phyloP scores from a whole-genome alignment of 768 basidiomycete species.

The Botryobasidium botryosum region DNA sequence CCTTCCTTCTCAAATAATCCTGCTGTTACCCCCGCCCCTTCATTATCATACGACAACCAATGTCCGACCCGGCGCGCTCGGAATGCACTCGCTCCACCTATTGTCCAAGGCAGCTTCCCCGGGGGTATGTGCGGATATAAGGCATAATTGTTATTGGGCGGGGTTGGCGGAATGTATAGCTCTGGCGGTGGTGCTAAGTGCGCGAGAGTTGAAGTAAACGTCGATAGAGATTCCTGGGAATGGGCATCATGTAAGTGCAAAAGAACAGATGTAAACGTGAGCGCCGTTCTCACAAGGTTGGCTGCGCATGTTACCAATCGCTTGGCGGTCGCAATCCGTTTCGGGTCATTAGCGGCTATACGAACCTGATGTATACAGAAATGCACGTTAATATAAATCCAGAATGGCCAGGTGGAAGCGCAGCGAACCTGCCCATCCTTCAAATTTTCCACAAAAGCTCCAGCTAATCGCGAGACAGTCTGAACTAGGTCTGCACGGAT shows the following conservation, averaged over 20 bases:
- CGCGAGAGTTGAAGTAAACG: not conserved
- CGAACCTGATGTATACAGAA: not conserved
- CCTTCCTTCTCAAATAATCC: not conserved
- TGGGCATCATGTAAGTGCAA: not conserved
- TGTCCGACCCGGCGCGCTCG: not conserved
- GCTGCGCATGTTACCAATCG: not conserved
- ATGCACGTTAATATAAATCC: not conserved
- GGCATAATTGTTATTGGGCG: not conserved
- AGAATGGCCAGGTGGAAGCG: not conserved
- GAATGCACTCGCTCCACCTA: not conserved
- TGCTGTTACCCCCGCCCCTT: not conserved
- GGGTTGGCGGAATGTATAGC: not conserved
- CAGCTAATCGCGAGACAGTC: not conserved
- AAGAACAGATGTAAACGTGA: not conserved
- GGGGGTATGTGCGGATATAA: not conserved
- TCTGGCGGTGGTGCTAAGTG: conserved; percentile 2
- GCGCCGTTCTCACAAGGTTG: too few relatives aligned
- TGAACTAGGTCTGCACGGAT: not conserved
- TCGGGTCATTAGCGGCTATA: not conserved
- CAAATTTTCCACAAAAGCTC: not conserved
- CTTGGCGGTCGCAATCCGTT: not conserved
- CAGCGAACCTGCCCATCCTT: not conserved
- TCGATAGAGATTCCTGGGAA: not conserved
- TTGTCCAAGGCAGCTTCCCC: not conserved
- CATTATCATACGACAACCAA: not conserved